phyloP scores from a whole-genome alignment of 495 filamentous ascomycete species.

The Lasiosphaeris hirsuta region DNA sequence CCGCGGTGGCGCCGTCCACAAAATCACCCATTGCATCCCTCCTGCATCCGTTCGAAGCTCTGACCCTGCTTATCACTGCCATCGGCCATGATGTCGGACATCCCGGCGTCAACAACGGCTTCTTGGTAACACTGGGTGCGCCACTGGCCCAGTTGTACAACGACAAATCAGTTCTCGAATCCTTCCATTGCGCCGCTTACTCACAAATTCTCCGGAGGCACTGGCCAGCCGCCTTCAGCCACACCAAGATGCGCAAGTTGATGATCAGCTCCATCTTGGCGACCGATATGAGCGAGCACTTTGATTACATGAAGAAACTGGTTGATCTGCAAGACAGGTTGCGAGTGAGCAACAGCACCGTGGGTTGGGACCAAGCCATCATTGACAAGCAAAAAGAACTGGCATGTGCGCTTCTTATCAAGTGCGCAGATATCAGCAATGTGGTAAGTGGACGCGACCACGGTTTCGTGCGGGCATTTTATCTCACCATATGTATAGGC shows the following conservation, averaged over 20 bases:
- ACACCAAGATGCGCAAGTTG: constrained; percentile 72
- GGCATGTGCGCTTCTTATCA: constrained; percentile 85
- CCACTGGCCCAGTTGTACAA: constrained; percentile 98
- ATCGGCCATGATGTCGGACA: constrained; percentile 98
- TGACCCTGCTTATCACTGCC: constrained; percentile 86
- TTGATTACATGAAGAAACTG: constrained; percentile 88
- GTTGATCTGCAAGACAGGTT: constrained; percentile 73
- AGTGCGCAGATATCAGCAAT: constrained; percentile 98
- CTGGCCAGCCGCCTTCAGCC: constrained; percentile 79
- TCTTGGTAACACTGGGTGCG: constrained; percentile 86
- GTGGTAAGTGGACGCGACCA: constrained; percentile 59
- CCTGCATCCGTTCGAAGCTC: constrained; percentile 77
- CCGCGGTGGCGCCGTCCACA: constrained; percentile 19
- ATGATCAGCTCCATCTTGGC: constrained; percentile 95
- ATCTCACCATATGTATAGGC: constrained; percentile 54
- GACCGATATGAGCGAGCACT: constrained; percentile 96
- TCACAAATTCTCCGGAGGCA: constrained; percentile 91
- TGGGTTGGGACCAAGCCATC: constrained; percentile 69
- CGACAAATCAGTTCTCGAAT: constrained; percentile 93
- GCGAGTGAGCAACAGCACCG: constrained; percentile 55
- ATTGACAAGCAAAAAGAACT: constrained; percentile 70
- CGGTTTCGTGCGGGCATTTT: not conserved
- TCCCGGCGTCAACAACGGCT: constrained; percentile 96
- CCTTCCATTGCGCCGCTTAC: constrained; percentile 96
- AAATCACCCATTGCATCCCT: constrained; percentile 67